Evolutionary conservation across 2,329 filamentous ascomycete species (phyloP), one percentile per base, ranked within the genome.

Genomic region (Orbilia ellipsospora): DNA sequence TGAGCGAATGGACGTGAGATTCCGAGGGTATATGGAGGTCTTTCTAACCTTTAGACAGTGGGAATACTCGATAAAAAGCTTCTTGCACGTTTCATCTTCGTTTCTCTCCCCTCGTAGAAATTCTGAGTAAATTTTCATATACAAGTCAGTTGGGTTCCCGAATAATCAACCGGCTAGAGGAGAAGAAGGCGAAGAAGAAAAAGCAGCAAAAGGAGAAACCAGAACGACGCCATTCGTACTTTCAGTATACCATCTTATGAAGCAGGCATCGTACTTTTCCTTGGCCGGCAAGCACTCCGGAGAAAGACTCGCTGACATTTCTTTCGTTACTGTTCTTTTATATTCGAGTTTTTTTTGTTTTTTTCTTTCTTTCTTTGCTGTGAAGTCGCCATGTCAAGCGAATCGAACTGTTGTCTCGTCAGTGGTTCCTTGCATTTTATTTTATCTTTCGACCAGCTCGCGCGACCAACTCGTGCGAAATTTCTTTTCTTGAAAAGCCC

Each of bases 181-280:
- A 23, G 23, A 23, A 23, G 23, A 23, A 23, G n/a, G n/a, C n/a
- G n/a, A n/a, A n/a, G n/a, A n/a, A n/a, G n/a, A n/a, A n/a, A n/a
- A n/a, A n/a, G n/a, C n/a, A n/a, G 23, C 4, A 12, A 6, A 20
- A 10, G 4, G 13, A n/a, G 57, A 50, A 12, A 4, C 2, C 70
- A 8, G 57, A 62, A 4, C 7, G 51, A 4, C 7, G n/a, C 6
- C 31, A 83, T 90, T 72, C 90, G 73, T 86, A 97, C 95, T 98
- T 84, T 99, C 95, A 81, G 94, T 97, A 83, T 99, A 99, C 95
- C 95, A 99, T 84, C 97, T 98, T 78, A 99, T 85, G 82, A 99
- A 99, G 84, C 95, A 99, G 62, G 91, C 94, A 83, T 99, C 95
- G 82, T 99, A 99, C 80, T 90, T 92, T 82, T 94, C 97, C 48